Base-by-base conservation (phyloP, 176 grass and related monocot genomes). In the Pharus latifolius region DNA sequence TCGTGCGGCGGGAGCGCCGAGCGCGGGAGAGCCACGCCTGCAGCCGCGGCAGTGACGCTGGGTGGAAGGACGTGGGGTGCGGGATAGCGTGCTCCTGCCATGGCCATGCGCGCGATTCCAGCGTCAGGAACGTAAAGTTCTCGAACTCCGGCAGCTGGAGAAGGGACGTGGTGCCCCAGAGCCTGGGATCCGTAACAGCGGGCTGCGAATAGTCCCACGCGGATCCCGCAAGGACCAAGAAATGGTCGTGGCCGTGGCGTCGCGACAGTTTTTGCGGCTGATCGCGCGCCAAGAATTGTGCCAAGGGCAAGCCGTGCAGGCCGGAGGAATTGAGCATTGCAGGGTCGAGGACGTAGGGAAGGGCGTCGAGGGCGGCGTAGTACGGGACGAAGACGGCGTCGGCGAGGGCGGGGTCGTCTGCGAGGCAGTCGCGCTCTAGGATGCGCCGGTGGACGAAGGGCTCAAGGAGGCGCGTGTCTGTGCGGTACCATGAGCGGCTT, bases 41-140 rank as follows among this genome's bases (percentile, higher is more conserved):
- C 46, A 86, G 71, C 48, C 56, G 75, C 16, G 48, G 33, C 44
- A 86, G 50, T 1, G 90, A 77, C 7, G 80, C 33, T 19, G 83
- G 83, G 67, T 87, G 83, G 67, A 91, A 91, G 12, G 79, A 76
- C 10, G 88, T 83, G 28, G 50, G 63, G 61, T 74, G 51, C 9
- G 79, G 88, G 53, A 83, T n/a, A 5, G 88, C 79, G 64, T 83
- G 88, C 72, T 86, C 88, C 72, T 91, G 88, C 79, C 83, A 79
- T 0, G 83, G 83, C 83, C 75, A 91, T 0, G 69, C 31, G 25
- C 83, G 74, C 17, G 88, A 76, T 44, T 91, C 79, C 0, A 86
- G 52, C 0, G 76, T 67, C 2, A 91, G 56, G 13, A 82, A 22
- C 12, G 80, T 87, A 65, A 91, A 43, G 77, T 87, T 91, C 26